A percentile compares a stretch with the other conserved stretches of the same genome.
phyloP scores from a whole-genome alignment of 2,329 filamentous ascomycete species.

The Metarhizium guizhouense region DNA sequence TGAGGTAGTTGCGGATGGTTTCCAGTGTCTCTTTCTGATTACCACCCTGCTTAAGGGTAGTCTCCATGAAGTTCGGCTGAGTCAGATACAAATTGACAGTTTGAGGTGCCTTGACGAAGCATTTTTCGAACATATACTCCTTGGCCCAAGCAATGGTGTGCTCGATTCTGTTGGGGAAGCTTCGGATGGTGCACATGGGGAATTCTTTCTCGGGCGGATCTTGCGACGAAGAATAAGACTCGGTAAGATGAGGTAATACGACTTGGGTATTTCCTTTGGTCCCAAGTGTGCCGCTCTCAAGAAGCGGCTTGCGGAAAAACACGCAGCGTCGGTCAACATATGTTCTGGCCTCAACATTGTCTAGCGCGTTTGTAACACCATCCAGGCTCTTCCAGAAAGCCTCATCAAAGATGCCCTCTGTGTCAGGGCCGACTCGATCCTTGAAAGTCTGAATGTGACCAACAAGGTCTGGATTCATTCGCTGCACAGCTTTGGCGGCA shows the following conservation, averaged over 20 bases:
- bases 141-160: slow-evolving; percentile 98
- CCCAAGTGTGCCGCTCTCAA: slow-evolving; percentile 95
- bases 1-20: slow-evolving; percentile 80
- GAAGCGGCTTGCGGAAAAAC: slow-evolving; percentile 93
- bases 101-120: slow-evolving; percentile 88
- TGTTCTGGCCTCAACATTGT: slow-evolving; percentile 94
- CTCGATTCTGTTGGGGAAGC: slow-evolving; percentile 97
- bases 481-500: slow-evolving; percentile 79
- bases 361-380: slow-evolving; percentile 90
- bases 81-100: slow-evolving; percentile 90
- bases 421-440: slow-evolving; percentile 85
- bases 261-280: slow-evolving; percentile 99
- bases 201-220: slow-evolving; percentile 98
- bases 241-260: slow-evolving; percentile 79
- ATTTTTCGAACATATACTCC: slow-evolving; percentile 81
- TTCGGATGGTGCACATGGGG: slow-evolving; percentile 95
- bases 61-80: slow-evolving; percentile 82
- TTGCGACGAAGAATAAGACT: slow-evolving; percentile 92
- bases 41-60: slow-evolving; percentile 81
- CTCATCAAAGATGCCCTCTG: slow-evolving; percentile 91
- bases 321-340: slow-evolving; percentile 96
- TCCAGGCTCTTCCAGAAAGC: slow-evolving; percentile 82
- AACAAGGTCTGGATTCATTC: slow-evolving; percentile 88
- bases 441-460: slow-evolving; percentile 80
- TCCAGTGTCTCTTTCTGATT: slow-evolving; percentile 93